Evolutionary conservation across 2,329 filamentous ascomycete genomes (phyloP), one percentile per base, ranked within the genome.

Genomic region (Pyrenophora graminea): DNA sequence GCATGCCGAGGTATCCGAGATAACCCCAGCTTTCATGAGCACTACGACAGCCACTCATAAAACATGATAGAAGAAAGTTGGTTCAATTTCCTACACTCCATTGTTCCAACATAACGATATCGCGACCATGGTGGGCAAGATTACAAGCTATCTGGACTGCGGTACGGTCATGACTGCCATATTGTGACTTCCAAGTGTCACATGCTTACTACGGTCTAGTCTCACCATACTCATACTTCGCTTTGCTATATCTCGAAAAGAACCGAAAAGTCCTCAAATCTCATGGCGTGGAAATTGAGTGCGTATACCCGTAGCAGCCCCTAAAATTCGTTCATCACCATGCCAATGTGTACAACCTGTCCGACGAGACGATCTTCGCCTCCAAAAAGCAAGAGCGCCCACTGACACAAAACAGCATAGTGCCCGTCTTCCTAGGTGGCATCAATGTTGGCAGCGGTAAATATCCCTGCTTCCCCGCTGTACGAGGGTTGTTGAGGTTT

Each of bases 81-180:
- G 32, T 15, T 3, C 15, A 15, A 1, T 15, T 15, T 15, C 15
- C 15, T 15, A 15, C 15, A 15, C 15, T 15, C 15, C 15, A 15
- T 15, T 15, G 15, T 15, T 15, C 15, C 15, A 15, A 15, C 15
- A 15, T 10, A 42, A n/a, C 21, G 31, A 18, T 7, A 51, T 49
- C 32, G 33, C 52, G 34, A 67, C 39, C 3, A 87, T 88, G 85
- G 77, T 77, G 17, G 79, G 81, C 46, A 80, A 80, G 48, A 88
- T 90, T 59, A 84, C 87, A 55, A 81, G 80, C 52, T 89, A 88
- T 64, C 56, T 89, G 48, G 87, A 90, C 71, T 81, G 86, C 64
- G 82, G 86, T 88, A 73, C 54, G 15, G 78, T 62, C n/a, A 15
- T 32, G 4, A 17, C n/a, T 45, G 3, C 46, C 21, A n/a, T 32